Evolutionary conservation across 1,284 basidiomycete genomes (phyloP), one percentile per base, ranked within the genome.

Genomic region (Cerioporus squamosus): DNA sequence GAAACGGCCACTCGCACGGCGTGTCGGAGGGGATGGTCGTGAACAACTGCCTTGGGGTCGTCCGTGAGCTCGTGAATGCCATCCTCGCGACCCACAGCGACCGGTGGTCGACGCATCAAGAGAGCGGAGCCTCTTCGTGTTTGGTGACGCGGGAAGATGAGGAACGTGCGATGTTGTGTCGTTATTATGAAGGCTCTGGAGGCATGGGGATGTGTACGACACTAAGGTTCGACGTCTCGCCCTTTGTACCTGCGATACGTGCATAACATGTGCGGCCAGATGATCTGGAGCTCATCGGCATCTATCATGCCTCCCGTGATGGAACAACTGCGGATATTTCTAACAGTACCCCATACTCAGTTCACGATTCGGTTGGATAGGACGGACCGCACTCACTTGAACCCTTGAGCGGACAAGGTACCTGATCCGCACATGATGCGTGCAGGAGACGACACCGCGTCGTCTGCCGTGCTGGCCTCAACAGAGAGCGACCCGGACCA

Each of bases 261-360:
- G 33, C 60, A 51, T 23, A 61, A 60, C 2, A 45, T 49, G 22
- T 62, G 59, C 17, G 57, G 44, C 63, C 63, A 64, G 39, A 51
- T 53, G 17, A 60, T 54, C 22, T 64, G 57, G n/a, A 64, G 59
- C 38, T 61, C 57, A 36, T 64, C 59, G 4, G 52, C 51, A 15
- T 46, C 49, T 9, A 57, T 45, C 24, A 64, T 18, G 20, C 54
- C 60, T 4, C 51, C 63, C 9, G 61, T 47, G 17, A 64, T 9
- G 9, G 26, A 5, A 29, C 22, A 48, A 47, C 15, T 52, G 48
- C 20, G 53, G 38, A 57, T 43, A 23, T 62, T 54, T 26, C 61
- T 62, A 17, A 12, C 10, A 20, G 14, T 9, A 5, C 18, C n/a
- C 20, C n/a, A 20, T 12, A 10, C 6, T 40, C 7, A 36, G 23